Evolutionary conservation across 371 early-diverging fungal genomes (phyloP).

Genomic region (Actinomortierella ambigua): DNA sequence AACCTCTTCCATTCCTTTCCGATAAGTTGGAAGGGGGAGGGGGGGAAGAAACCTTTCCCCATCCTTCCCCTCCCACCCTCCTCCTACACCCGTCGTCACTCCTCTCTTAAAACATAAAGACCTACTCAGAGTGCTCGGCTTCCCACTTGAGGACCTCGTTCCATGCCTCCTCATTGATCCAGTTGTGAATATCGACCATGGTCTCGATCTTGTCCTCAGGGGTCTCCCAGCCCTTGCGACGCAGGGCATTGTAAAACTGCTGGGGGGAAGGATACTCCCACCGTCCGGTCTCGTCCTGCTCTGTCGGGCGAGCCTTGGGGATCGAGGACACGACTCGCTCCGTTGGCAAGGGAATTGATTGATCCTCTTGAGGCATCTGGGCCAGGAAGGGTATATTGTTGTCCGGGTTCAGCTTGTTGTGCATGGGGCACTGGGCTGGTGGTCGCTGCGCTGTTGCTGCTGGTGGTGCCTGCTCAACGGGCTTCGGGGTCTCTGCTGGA

Average conservation of each 20-base stretch:
- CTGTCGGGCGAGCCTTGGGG: conserved; percentile 52
- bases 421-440: conserved; percentile 60
- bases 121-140: conserved; percentile 70
- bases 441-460: conserved; percentile 29
- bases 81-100: background rate
- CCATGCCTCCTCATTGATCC: conserved; percentile 96
- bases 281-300: conserved; percentile 33
- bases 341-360: conserved; percentile 69
- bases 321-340: conserved; percentile 73
- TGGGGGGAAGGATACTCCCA: conserved; percentile 98
- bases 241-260: conserved; percentile 95
- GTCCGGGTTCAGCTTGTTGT: conserved; percentile 68
- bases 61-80: background rate
- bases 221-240: conserved; percentile 93
- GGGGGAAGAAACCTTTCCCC: too few species aligned
- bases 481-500: conserved; percentile 25
- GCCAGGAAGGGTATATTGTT: conserved; percentile 87
- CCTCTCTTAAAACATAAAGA: background rate
- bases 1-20: too few species aligned
- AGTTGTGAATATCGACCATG: conserved; percentile 97
- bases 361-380: conserved; percentile 70
- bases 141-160: conserved; percentile 94
- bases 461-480: background rate
- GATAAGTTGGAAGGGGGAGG: too few species aligned
- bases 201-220: conserved; percentile 88